These are phyloP conservation scores for Suillus fuscotomentosus DNA, from an alignment of 768 basidiomycete species.

Conservation along the genomic window DNA sequence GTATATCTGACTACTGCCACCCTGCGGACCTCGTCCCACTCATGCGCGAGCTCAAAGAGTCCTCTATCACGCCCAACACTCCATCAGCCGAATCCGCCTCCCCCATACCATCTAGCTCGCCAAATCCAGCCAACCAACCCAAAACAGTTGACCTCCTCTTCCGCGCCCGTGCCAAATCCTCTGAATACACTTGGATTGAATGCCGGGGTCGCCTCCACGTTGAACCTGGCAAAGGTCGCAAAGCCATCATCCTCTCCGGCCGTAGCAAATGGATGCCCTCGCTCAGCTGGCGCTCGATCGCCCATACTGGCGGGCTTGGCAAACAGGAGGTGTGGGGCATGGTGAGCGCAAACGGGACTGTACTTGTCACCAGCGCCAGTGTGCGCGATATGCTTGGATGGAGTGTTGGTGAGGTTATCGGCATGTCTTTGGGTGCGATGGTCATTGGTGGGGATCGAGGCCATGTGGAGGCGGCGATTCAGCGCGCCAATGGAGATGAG, in stretches of 20 bases:
- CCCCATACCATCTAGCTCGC: conserved; percentile 1
- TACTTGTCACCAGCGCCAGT: conserved; percentile 50
- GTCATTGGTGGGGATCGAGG: conserved; percentile 26
- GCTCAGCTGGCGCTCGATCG: conserved; percentile 60
- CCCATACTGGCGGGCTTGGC: conserved; percentile 47
- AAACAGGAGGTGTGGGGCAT: conserved; percentile 54
- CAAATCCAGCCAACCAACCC: conserved; percentile 27
- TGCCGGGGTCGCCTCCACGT: conserved; percentile 85
- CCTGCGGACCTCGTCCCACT: conserved; percentile 88
- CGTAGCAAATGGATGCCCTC: conserved; percentile 66
- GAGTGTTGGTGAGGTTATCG: conserved; percentile 51
- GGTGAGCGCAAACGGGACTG: conserved; percentile 42
- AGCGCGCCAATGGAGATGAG: conserved; percentile 7
- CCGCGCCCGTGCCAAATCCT: conserved; percentile 66
- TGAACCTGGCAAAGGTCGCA: conserved; percentile 92
- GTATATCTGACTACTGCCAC: conserved; percentile 81
- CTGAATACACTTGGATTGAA: conserved; percentile 83
- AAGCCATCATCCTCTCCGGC: conserved; percentile 90
- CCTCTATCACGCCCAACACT: conserved; percentile 29
- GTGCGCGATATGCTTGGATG: conserved; percentile 68
- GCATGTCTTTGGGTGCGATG: conserved; percentile 42
- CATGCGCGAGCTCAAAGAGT: conserved; percentile 88
- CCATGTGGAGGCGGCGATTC: conserved; percentile 15
- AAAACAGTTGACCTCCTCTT: conserved; percentile 82
- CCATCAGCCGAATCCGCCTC: conserved; percentile 1